A percentile compares a stretch with the other conserved stretches of the same genome.
Evolutionary conservation across 2,329 filamentous ascomycete species (phyloP).

Genomic region (Epicoccum sorghinum): DNA sequence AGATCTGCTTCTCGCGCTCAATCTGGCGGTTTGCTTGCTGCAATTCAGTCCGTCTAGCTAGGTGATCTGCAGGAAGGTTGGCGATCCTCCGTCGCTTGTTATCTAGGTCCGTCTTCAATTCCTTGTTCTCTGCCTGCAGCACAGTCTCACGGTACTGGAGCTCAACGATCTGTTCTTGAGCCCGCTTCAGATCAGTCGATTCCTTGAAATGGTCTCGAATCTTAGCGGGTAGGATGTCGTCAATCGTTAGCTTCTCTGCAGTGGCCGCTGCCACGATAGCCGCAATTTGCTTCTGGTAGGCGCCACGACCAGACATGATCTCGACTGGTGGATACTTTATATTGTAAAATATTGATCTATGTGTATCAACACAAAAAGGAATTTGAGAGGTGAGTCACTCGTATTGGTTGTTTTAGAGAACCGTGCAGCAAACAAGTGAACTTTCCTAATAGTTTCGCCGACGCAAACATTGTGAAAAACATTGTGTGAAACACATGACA

Average conservation of each 20-base stretch:
- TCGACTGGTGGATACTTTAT: background rate
- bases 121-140: slow-evolving; percentile 13
- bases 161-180: slow-evolving; percentile 24
- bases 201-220: slow-evolving; percentile 18
- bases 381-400: no score
- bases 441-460: background rate
- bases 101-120: slow-evolving; percentile 15
- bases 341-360: background rate
- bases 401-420: background rate
- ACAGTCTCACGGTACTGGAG: slow-evolving; percentile 19
- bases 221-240: slow-evolving; percentile 22
- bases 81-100: slow-evolving; percentile 22
- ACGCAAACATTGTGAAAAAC: background rate
- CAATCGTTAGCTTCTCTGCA: slow-evolving; percentile 19
- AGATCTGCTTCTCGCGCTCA: slow-evolving; percentile 17
- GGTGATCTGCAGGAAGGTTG: slow-evolving; percentile 21
- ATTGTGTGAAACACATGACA: background rate
- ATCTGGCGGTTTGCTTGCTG: slow-evolving; percentile 20
- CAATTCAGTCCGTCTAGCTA: slow-evolving; percentile 24
- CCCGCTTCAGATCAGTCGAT: slow-evolving; percentile 19
- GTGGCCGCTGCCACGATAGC: slow-evolving; percentile 18
- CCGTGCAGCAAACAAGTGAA: no score
- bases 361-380: no score
- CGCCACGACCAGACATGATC: slow-evolving; percentile 19
- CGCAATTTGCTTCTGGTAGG: slow-evolving; percentile 23